Evolutionary conservation across 306 rosid species (phyloP).

Genomic region (Psophocarpus tetragonolobus): DNA sequence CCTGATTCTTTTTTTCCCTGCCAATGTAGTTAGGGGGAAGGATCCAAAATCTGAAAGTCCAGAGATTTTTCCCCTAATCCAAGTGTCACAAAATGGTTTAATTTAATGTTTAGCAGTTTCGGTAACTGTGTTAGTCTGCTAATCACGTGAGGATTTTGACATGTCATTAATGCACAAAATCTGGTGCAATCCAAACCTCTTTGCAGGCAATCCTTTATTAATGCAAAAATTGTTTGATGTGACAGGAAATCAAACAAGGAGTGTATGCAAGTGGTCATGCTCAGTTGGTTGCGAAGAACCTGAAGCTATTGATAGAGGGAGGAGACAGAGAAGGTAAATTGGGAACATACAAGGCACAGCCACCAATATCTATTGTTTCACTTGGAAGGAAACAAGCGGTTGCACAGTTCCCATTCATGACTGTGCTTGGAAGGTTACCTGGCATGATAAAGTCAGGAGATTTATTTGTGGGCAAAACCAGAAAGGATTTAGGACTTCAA

Average conservation of each 20-base stretch:
- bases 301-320: slow-evolving; percentile 53
- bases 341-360: slow-evolving; percentile 51
- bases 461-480: slow-evolving; percentile 76
- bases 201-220: not conserved
- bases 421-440: slow-evolving; percentile 62
- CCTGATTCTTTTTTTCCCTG: not conserved
- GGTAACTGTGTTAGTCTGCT: not conserved
- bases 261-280: slow-evolving; percentile 69
- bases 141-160: not conserved
- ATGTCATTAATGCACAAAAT: not conserved
- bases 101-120: not conserved
- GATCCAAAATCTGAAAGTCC: not conserved
- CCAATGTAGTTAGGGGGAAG: not conserved
- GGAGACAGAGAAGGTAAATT: slow-evolving; percentile 55
- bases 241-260: slow-evolving; percentile 85
- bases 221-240: slow-evolving; percentile 16
- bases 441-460: slow-evolving; percentile 77
- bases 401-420: slow-evolving; percentile 65
- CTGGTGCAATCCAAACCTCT: not conserved
- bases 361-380: slow-evolving; percentile 63
- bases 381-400: slow-evolving; percentile 77
- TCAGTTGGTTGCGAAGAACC: slow-evolving; percentile 69
- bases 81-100: not conserved
- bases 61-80: too few relatives aligned
- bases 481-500: slow-evolving; percentile 65